Conservation (phyloP, 441 rosid genomes). For the Aquilaria agallochum region DNA sequence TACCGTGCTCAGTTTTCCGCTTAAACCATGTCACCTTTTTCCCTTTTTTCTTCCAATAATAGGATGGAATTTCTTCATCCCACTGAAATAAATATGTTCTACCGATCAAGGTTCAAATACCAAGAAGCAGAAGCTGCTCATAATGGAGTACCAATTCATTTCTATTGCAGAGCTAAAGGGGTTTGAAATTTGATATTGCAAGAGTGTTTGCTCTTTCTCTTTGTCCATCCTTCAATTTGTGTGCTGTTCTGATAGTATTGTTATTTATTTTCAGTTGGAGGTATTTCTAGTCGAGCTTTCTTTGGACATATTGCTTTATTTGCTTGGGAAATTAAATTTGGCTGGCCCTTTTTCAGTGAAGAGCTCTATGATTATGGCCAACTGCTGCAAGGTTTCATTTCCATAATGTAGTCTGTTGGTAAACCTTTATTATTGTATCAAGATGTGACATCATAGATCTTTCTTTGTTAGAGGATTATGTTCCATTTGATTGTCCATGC, state of each 20-base stretch:
- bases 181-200: conserved; percentile 27
- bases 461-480: not conserved
- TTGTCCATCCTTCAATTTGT: conserved; percentile 10
- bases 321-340: conserved; percentile 68
- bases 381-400: conserved; percentile 71
- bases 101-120: conserved; percentile 51
- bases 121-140: conserved; percentile 26
- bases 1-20: conserved; percentile 9
- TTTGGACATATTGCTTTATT: conserved; percentile 80
- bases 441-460: conserved; percentile 12
- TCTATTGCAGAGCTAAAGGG: conserved; percentile 78
- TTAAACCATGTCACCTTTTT: conserved; percentile 13
- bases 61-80: conserved; percentile 84
- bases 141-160: conserved; percentile 61
- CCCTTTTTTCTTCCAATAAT: conserved; percentile 20
- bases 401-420: not conserved
- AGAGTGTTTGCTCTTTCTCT: conserved; percentile 9
- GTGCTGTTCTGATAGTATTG: conserved; percentile 15
- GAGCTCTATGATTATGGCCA: conserved; percentile 62
- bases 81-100: conserved; percentile 61
- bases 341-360: conserved; percentile 91
- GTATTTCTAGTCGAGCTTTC: conserved; percentile 76
- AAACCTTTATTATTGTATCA: conserved; percentile 7
- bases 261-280: conserved; percentile 57
- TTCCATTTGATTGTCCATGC: not conserved